Conservation (phyloP, 257 asterid species). For the Haberlea rhodopensis region DNA sequence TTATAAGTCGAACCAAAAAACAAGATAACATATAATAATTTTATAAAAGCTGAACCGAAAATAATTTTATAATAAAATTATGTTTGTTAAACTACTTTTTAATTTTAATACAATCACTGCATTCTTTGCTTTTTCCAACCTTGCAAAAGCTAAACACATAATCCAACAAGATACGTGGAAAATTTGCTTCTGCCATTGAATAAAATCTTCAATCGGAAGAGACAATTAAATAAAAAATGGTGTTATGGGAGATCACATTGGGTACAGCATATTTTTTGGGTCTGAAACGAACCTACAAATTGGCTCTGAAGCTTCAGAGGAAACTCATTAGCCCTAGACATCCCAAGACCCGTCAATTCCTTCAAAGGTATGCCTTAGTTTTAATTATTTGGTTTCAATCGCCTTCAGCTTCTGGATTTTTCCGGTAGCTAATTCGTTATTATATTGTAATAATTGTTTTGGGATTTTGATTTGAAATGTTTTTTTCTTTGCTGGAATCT, state of each 20-base stretch:
- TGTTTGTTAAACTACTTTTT: too few relatives aligned
- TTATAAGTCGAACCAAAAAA: too few relatives aligned
- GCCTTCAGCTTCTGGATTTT: conserved; percentile 2
- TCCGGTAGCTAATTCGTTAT: background rate
- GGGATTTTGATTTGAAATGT: background rate
- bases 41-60: too few relatives aligned
- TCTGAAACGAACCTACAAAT: conserved; percentile 65
- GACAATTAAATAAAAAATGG: conserved; percentile 42
- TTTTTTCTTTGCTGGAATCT: background rate
- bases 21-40: too few relatives aligned
- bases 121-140: too few relatives aligned
- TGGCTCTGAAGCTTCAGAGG: conserved; percentile 76
- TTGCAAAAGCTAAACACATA: too few relatives aligned
- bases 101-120: too few relatives aligned
- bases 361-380: conserved; percentile 45
- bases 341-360: conserved; percentile 60
- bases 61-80: too few relatives aligned
- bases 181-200: conserved; percentile 20
- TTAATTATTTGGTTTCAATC: background rate
- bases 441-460: background rate
- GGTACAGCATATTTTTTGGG: conserved; percentile 90
- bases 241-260: conserved; percentile 88
- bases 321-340: conserved; percentile 53
- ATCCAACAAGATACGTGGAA: too few relatives aligned
- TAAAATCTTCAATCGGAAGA: conserved; percentile 14